A percentile compares a stretch with the other conserved stretches of the same genome.
phyloP scores from a whole-genome alignment of 805 yeast species.

The Pichia ethanolica region DNA sequence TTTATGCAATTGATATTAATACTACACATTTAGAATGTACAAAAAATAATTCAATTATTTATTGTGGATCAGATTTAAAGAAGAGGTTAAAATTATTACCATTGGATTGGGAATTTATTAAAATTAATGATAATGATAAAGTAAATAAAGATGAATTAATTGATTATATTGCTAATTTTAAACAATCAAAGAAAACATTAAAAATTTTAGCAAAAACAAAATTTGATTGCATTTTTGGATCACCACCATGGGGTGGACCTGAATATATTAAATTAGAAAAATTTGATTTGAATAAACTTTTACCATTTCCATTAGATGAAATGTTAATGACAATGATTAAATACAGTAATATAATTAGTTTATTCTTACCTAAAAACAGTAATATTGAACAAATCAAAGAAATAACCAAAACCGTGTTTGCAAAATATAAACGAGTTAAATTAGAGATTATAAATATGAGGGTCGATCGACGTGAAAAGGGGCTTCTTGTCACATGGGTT shows the following conservation, averaged over 20 bases:
- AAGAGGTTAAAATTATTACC: constrained; percentile 5
- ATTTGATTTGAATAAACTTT: constrained; percentile 38
- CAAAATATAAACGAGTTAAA: constrained; percentile 15
- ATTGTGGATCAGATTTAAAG: background rate
- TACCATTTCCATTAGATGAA: constrained; percentile 41
- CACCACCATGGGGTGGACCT: constrained; percentile 90
- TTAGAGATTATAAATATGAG: background rate
- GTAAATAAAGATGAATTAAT: background rate
- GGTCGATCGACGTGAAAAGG: background rate
- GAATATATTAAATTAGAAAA: constrained; percentile 34
- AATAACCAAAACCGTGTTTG: constrained; percentile 39
- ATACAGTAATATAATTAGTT: constrained; percentile 40
- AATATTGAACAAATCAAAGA: constrained; percentile 42
- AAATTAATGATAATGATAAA: background rate
- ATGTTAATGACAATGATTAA: constrained; percentile 35
- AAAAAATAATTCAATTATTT: constrained; percentile 1
- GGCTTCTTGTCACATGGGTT: constrained; percentile 1
- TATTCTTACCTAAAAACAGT: constrained; percentile 58
- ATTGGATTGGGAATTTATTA: constrained; percentile 7
- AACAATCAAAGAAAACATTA: constrained; percentile 1
- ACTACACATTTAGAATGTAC: constrained; percentile 12
- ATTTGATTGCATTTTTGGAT: constrained; percentile 53
- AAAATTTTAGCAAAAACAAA: constrained; percentile 9
- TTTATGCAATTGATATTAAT: constrained; percentile 10
- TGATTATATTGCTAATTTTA: background rate